Evolutionary conservation across 768 basidiomycete species (phyloP), one percentile per base, ranked within the genome.

Genomic region (Lentinula boryana): DNA sequence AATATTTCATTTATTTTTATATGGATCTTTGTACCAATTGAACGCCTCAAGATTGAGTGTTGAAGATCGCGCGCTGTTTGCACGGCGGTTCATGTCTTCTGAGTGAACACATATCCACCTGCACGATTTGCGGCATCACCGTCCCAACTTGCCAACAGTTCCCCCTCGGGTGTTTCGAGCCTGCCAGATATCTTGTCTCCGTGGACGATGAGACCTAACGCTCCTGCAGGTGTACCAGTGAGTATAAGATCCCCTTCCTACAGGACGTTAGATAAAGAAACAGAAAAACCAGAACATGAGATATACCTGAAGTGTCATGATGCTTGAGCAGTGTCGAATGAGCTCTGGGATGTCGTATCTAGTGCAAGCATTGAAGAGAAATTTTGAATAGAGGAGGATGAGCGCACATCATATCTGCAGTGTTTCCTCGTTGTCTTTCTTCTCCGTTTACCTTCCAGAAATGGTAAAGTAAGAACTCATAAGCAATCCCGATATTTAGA

Each of bases 331-430:
- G 18, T 53, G 52, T 0, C 33, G 52, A 15, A 53, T 36, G 52
- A 53, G 52, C 18, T 53, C 52, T n/a, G 52, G 52, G 15, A 53
- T 36, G 32, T 53, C 52, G 16, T 53, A 53, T 53, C 52, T 53
- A 32, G 9, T 7, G n/a, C 6, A 52, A 16, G 31, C 15, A 8
- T 52, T 7, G 27, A 27, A 27, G 50, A 15, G 23, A 33, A 48
- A 1, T 13, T 48, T 48, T 1, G 7, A 52, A 27, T 16, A 52
- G 15, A 4, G 27, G 31, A n/a, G 27, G 27, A 27, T 23, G 50
- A 10, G 50, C 50, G 33, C 32, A 36, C 52, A 53, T 53, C 52
- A 53, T 53, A n/a, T 35, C 32, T n/a, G 27, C n/a, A 6, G 52
- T 53, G 32, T 53, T 53, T 36, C 32, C 35, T 18, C 52, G 31